Base-by-base conservation (phyloP, 2,329 filamentous ascomycete genomes). In the Talaromyces sp. region DNA sequence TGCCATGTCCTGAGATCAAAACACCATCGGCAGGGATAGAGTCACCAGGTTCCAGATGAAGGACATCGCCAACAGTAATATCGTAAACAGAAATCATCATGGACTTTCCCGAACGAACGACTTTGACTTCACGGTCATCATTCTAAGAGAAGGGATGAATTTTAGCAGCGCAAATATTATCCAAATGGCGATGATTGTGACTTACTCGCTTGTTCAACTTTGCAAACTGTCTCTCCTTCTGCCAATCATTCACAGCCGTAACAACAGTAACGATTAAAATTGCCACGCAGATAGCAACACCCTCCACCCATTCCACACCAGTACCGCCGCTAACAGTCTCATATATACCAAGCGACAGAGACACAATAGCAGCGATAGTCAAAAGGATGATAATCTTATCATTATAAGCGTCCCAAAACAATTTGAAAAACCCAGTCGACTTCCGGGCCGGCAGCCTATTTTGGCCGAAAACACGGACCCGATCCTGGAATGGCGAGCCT, bases 381-480 rank as follows among this genome's bases (percentile, higher is more conserved):
- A 90, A 74, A 5, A 90, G 73, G 35, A 90, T 86, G 35, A 91
- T 80, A 32, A 90, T 85, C 58, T 87, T 88, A 70, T 90, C 88
- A 60, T 89, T 87, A 69, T 88, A 89, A 2, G 87, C 86, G 56
- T 82, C 82, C 86, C 86, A 90, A 53, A 86, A 78, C 7, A 89
- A 66, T 52, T 74, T 76, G 62, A 83, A 77, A 36, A 89, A 78
- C 2, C 83, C 79, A 24, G 83, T 85, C 2, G 80, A 75, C 68
- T 88, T 86, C 65, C 86, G 84, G 39, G 83, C 79, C 0, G 86
- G 86, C 19, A 89, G 73, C 11, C 76, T 71, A 61, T 89, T 89
- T 58, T 81, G 79, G 41, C 80, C 78, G 64, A 80, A 87, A 4
- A 87, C 74, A 29, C 84, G 75, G 50, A 80, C 77, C n/a, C 86